phyloP scores from a whole-genome alignment of 441 rosid species.

The Jatropha podagrica region DNA sequence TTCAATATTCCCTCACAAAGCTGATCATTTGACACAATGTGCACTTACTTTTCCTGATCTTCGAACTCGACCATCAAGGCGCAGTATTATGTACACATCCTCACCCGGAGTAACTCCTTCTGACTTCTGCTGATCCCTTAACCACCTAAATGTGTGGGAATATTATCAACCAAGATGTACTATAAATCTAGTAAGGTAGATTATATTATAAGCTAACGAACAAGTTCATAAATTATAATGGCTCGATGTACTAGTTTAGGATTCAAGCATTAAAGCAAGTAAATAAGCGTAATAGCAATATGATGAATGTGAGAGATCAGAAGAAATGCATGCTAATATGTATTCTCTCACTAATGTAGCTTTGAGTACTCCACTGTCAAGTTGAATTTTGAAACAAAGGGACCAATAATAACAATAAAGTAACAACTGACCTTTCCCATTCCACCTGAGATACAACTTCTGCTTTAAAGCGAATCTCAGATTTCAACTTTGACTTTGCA shows the following conservation, averaged over 20 bases:
- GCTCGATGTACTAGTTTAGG: not conserved
- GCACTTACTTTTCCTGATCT: constrained; percentile 83
- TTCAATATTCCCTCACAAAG: not conserved
- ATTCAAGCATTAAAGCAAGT: not conserved
- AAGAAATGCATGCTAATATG: constrained; percentile 6
- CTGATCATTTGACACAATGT: not conserved
- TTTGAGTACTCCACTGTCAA: not conserved
- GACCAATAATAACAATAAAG: constrained; percentile 9
- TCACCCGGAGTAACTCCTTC: constrained; percentile 85
- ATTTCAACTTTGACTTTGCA: constrained; percentile 81
- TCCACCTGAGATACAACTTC: constrained; percentile 70
- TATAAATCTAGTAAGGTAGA: constrained; percentile 8
- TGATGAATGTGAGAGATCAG: not conserved
- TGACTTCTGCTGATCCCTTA: constrained; percentile 83
- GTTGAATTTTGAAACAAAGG: not conserved
- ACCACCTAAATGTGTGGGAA: constrained; percentile 59
- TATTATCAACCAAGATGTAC: constrained; percentile 8
- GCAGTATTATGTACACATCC: constrained; percentile 83
- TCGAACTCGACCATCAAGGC: constrained; percentile 94
- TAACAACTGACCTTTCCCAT: constrained; percentile 82
- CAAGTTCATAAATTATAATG: not conserved
- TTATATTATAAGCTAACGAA: not conserved
- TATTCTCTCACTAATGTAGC: not conserved
- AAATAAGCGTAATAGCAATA: not conserved
- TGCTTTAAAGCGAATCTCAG: constrained; percentile 79